Percentiles rank a stretch among this genome's conserved stretches.
These are phyloP conservation scores for Firmiana major DNA, from an alignment of 345 rosid genomes.

Conservation along the genomic window DNA sequence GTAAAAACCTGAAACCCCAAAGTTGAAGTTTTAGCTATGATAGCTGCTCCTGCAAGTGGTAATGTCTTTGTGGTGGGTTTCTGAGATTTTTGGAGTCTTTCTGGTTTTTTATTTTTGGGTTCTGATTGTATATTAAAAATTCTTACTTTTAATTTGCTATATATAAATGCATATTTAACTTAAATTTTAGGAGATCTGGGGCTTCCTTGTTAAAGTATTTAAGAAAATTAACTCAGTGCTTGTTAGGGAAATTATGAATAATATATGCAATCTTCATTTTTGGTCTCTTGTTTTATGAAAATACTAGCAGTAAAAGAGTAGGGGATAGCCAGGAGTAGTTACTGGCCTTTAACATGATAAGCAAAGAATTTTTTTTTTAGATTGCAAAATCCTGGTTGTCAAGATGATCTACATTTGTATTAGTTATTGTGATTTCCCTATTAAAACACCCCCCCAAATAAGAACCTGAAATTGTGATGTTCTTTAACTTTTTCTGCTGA, in stretches of 20 bases:
- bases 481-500: neutral
- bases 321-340: neutral
- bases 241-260: neutral
- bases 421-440: neutral
- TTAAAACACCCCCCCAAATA: neutral
- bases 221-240: neutral
- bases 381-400: neutral
- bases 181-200: constrained; percentile 23
- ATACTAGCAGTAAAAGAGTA: neutral
- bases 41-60: neutral
- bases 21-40: neutral
- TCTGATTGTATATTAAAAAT: constrained; percentile 15
- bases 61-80: neutral
- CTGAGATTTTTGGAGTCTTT: neutral
- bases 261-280: neutral
- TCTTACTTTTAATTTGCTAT: constrained; percentile 6
- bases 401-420: neutral
- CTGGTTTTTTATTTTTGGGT: neutral
- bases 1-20: constrained; percentile 28
- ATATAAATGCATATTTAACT: constrained; percentile 12
- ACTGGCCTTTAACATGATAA: neutral
- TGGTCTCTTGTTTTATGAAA: neutral
- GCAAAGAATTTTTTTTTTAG: neutral
- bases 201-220: neutral
- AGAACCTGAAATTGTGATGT: neutral